phyloP scores from a whole-genome alignment of 345 rosid genomes.

The Ricinus communis region DNA sequence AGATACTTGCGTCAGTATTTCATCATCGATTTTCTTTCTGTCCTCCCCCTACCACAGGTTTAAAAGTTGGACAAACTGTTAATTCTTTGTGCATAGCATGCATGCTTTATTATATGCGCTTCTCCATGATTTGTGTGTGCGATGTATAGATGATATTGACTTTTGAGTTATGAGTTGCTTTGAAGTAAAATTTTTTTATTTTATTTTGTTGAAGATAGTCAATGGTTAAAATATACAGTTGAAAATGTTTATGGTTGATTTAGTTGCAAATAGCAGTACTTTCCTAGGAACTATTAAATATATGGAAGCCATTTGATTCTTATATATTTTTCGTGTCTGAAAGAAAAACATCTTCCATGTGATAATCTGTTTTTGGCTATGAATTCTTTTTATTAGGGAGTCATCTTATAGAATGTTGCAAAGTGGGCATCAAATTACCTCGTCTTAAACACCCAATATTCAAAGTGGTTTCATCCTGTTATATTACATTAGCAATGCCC shows the following conservation, averaged over 20 bases:
- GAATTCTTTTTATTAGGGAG: neutral
- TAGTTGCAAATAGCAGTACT: neutral
- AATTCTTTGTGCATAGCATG: neutral
- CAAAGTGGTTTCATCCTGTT: neutral
- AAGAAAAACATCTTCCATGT: neutral
- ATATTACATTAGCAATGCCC: neutral
- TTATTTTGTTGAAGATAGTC: neutral
- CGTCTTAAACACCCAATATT: neutral
- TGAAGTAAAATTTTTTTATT: neutral
- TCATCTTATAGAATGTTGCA: neutral
- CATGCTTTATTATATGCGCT: neutral
- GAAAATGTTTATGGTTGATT: neutral
- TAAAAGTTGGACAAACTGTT: slow-evolving; percentile 2
- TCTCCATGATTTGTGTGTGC: neutral
- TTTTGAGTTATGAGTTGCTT: neutral
- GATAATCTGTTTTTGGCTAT: neutral
- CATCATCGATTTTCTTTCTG: slow-evolving; percentile 80
- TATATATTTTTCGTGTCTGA: neutral
- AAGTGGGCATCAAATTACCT: neutral
- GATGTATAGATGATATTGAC: neutral
- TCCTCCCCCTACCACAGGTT: slow-evolving; percentile 96
- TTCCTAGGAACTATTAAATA: neutral
- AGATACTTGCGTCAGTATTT: slow-evolving; percentile 73
- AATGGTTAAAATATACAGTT: neutral
- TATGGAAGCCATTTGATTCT: neutral